phyloP scores from a whole-genome alignment of 2,329 filamentous ascomycete genomes.

The Ambrosiella cleistominuta region DNA sequence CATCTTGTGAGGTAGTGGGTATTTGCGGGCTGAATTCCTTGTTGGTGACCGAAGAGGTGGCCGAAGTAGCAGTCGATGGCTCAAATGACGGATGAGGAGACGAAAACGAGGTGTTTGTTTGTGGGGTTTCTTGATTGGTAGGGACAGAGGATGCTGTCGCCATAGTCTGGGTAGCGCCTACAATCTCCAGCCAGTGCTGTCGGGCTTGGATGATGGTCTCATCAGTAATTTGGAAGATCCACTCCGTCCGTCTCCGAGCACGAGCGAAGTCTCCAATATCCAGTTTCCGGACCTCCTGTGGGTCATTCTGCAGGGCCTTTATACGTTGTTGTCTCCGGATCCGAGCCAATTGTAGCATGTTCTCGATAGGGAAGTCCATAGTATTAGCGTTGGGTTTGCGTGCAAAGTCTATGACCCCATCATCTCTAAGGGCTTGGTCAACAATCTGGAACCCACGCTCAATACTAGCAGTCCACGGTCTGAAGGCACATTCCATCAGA shows the following conservation, averaged over 20 bases:
- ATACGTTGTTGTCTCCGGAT: no score
- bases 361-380: constrained; percentile 36
- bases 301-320: constrained; percentile 27
- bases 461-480: constrained; percentile 31
- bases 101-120: no score
- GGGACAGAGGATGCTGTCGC: background rate
- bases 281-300: constrained; percentile 28
- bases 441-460: constrained; percentile 34
- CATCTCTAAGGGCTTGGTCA: constrained; percentile 22
- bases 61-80: no score
- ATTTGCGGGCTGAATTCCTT: background rate
- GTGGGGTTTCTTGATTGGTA: no score
- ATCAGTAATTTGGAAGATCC: constrained; percentile 25
- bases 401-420: constrained; percentile 26
- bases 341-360: no score
- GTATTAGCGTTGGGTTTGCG: constrained; percentile 29
- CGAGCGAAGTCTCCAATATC: constrained; percentile 30
- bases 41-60: no score
- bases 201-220: constrained; percentile 27
- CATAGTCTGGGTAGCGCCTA: constrained; percentile 19
- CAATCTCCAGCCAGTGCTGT: constrained; percentile 34
- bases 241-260: background rate
- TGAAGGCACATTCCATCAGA: constrained; percentile 28
- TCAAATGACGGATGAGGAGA: no score
- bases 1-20: background rate